phyloP scores from a whole-genome alignment of 1,284 basidiomycete species.

The Erythrobasidium hasegawianum region DNA sequence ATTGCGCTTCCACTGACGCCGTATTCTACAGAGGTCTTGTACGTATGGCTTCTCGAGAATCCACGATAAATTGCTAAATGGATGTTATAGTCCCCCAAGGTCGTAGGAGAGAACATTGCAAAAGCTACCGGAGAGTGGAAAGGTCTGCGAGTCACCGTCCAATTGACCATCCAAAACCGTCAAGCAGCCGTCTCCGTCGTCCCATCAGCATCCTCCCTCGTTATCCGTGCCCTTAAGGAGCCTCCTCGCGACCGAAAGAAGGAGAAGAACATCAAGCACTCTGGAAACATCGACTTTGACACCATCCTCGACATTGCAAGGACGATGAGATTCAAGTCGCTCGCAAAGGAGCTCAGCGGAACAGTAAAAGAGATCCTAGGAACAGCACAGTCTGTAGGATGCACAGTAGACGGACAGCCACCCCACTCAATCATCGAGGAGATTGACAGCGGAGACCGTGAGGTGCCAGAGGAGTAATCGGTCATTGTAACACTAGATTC shows the following conservation, averaged over 20 bases:
- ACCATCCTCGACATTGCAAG: conserved; percentile 94
- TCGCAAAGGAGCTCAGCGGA: conserved; percentile 85
- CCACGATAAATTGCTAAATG: background rate
- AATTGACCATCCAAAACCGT: conserved; percentile 99
- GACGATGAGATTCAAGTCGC: conserved; percentile 92
- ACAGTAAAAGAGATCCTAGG: conserved; percentile 59
- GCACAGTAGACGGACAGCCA: conserved; percentile 90
- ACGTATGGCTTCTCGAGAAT: conserved; percentile 50
- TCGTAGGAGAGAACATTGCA: conserved; percentile 99
- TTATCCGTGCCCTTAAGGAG: conserved; percentile 99
- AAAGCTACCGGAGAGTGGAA: conserved; percentile 99
- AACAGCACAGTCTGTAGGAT: conserved; percentile 77
- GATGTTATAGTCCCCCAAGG: conserved; percentile 84
- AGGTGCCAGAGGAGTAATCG: conserved; percentile 34
- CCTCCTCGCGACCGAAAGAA: conserved; percentile 99
- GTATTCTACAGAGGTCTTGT: background rate
- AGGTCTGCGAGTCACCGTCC: conserved; percentile 98
- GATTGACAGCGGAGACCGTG: conserved; percentile 71
- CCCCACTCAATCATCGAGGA: conserved; percentile 94
- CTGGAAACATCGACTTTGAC: conserved; percentile 89
- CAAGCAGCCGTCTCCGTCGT: conserved; percentile 97
- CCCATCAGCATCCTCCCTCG: conserved; percentile 93
- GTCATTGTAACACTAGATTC: too few relatives aligned
- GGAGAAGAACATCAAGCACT: conserved; percentile 99
- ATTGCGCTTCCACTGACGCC: background rate